Base-by-base conservation (phyloP, 1,139 yeast species). In the Scheffersomyces segobiensis region DNA sequence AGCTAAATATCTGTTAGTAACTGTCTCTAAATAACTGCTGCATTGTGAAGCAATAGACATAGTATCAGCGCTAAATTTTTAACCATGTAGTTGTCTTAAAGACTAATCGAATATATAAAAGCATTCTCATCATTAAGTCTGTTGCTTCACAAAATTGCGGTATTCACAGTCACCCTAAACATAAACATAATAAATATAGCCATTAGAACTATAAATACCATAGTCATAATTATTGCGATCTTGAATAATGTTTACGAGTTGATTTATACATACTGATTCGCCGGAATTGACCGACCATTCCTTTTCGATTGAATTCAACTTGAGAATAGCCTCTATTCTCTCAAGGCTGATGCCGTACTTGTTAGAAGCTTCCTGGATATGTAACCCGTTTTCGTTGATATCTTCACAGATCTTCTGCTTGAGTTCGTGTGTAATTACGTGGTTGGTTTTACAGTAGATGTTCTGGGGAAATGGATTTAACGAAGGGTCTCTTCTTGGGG, bases 401-500 rank as follows among this genome's bases (percentile, higher is more conserved):
- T 87, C 93, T 54, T 79, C 76, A 58, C 85, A 81, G 53, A 95
- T 89, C 54, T 81, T 78, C 46, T 74, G 71, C 71, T 88, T 90
- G 70, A 89, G 80, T 54, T 82, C 81, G 51, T 82, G 78, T 22
- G 90, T 78, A 32, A 93, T 75, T 55, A 84, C 77, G 52, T 82
- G 75, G 57, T 91, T 91, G 20, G 97, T 89, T 63, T 80, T 80
- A 65, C 96, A 88, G 69, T 82, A 81, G 26, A 81, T 76, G 72
- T 95, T 95, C 57, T 80, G 79, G 21, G 97, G 96, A 75, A 93
- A 93, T 42, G 99, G 99, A 62, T 84, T 86, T 61, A 88, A 72
- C 8, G 67, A 61, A 20, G 78, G 74, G 53, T 75, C 68, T 63
- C 78, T 68, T 50, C 68, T 67, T 47, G 63, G 55, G 5, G 52